Base-by-base conservation (phyloP, 2,329 filamentous ascomycete species). In the Fusarium praegraminearum region DNA sequence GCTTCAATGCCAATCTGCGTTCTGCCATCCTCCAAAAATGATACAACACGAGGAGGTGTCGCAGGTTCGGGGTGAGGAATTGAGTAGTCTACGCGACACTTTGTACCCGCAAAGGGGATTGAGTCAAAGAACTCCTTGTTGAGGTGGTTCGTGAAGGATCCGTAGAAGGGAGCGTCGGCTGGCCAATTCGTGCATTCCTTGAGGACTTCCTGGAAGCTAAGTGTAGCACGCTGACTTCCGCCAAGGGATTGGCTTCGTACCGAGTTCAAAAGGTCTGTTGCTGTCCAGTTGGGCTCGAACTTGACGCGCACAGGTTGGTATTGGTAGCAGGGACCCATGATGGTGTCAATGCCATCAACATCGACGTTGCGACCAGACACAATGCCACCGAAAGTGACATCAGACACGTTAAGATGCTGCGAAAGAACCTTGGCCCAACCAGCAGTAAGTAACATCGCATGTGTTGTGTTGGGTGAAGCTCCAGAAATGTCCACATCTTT, bases 261-360 rank as follows among this genome's bases (percentile, higher is more conserved):
- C 3, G 68, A 59, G 32, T 73, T 60, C 8, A 76, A 32, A 3
- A 76, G 62, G 5, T 74, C 60, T 3, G 45, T 51, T 10, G 41
- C 67, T 18, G 72, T 76, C 75, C 72, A 76, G 24, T 47, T 38
- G 20, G 63, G 30, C 38, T 70, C 61, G 8, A 76, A 72, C 44
- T 55, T 67, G 57, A 76, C 73, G n/a, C 75, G 67, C 11, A 76
- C 64, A 1, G 75, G 75, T 49, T 74, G 75, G 62, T 76, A 76
- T 26, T 76, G 75, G 38, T 76, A 76, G 59, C 75, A 76, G 2
- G 75, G 74, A 0, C 75, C 75, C 73, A 76, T 75, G 40, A 75
- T 65, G 32, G 57, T 57, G 20, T 76, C 74, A 32, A 73, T 61
- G 6, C 71, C 73, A 0, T 58, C 5, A 7, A 76, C 40, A 13